phyloP scores from a whole-genome alignment of 805 yeast species.

The Wickerhamomyces chambardii region DNA sequence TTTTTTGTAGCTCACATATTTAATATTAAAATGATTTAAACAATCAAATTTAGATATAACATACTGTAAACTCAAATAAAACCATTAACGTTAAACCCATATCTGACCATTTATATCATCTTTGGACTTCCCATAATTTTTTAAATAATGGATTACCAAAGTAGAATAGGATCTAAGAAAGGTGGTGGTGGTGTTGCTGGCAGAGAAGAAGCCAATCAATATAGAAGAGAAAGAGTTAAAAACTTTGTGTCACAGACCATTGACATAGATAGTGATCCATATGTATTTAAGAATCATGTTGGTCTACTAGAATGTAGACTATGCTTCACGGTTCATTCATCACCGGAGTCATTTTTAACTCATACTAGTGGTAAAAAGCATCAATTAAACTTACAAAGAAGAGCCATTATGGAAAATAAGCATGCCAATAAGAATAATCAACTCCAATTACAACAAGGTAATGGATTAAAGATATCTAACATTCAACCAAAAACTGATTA shows the following conservation, averaged over 20 bases:
- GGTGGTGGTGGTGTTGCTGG: constrained; percentile 88
- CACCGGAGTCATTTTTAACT: constrained; percentile 72
- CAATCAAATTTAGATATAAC: no score
- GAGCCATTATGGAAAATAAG: constrained; percentile 29
- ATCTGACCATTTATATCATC: no score
- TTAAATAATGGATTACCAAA: constrained; percentile 70
- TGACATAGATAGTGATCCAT: constrained; percentile 63
- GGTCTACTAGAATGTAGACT: constrained; percentile 80
- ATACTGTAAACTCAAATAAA: no score
- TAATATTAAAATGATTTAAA: no score
- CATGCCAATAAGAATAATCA: neutral
- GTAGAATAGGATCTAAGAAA: constrained; percentile 82
- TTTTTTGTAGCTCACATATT: no score
- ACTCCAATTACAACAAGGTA: constrained; percentile 11
- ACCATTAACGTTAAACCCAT: no score
- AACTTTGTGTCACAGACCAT: constrained; percentile 41
- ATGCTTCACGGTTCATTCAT: constrained; percentile 75
- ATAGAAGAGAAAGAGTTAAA: constrained; percentile 58
- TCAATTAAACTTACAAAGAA: constrained; percentile 56
- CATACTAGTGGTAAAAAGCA: constrained; percentile 86
- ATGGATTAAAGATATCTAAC: constrained; percentile 2
- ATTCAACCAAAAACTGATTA: constrained; percentile 32
- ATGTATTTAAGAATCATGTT: constrained; percentile 73
- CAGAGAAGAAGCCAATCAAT: constrained; percentile 55
- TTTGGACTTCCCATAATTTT: no score